A percentile compares a stretch with the other conserved stretches of the same genome.
Evolutionary conservation across 768 basidiomycete species (phyloP).

Genomic region (Lactifluus rugatus): DNA sequence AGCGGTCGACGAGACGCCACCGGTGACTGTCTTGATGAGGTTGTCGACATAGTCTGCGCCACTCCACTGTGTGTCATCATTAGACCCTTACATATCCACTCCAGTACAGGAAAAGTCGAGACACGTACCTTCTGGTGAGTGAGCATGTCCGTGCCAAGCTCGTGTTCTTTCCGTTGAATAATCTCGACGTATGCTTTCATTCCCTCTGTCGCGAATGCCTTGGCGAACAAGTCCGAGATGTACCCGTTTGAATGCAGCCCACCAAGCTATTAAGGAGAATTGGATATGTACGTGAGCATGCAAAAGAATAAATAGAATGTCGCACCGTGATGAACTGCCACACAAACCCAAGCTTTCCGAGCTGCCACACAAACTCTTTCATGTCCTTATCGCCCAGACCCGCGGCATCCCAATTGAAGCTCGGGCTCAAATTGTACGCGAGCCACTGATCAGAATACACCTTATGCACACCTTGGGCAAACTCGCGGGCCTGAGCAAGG

Average conservation of each 20-base stretch:
- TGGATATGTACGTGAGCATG: neutral
- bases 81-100: neutral
- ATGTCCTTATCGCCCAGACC: constrained; percentile 80
- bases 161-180: constrained; percentile 85
- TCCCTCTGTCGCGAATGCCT: constrained; percentile 82
- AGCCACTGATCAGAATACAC: constrained; percentile 88
- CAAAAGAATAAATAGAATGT: neutral
- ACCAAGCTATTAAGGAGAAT: constrained; percentile 55
- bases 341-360: constrained; percentile 92
- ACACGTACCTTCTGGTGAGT: constrained; percentile 84
- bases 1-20: constrained; percentile 93
- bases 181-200: constrained; percentile 99
- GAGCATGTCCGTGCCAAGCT: constrained; percentile 90
- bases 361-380: constrained; percentile 83
- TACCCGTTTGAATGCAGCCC: constrained; percentile 97
- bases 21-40: constrained; percentile 91
- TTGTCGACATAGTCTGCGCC: constrained; percentile 91
- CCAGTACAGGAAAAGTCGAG: neutral
- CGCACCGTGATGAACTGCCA: constrained; percentile 98
- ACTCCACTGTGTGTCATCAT: constrained; percentile 59
- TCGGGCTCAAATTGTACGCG: constrained; percentile 91
- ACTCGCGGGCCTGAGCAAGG: constrained; percentile 82
- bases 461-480: constrained; percentile 78
- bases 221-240: constrained; percentile 89
- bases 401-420: constrained; percentile 92